Evolutionary conservation across 495 filamentous ascomycete species (phyloP).

Genomic region (Xylaria venustula): DNA sequence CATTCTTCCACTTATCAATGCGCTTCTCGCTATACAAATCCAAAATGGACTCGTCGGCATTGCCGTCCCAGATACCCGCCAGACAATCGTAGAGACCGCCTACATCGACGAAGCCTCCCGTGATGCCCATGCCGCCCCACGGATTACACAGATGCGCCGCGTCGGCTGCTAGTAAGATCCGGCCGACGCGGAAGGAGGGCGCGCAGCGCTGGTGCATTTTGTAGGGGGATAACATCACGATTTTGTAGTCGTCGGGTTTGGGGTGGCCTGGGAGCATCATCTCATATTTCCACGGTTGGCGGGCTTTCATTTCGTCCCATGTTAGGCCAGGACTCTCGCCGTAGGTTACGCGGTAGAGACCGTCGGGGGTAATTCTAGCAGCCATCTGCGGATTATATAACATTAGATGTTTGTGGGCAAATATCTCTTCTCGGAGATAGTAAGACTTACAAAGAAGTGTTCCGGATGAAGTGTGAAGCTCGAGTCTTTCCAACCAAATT

Average conservation of each 20-base stretch:
- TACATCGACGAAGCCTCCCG: slow-evolving; percentile 60
- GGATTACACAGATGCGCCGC: slow-evolving; percentile 60
- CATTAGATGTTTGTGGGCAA: not conserved
- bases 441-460: slow-evolving; percentile 45
- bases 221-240: slow-evolving; percentile 57
- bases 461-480: slow-evolving; percentile 61
- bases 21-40: slow-evolving; percentile 57
- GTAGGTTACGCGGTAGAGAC: slow-evolving; percentile 61
- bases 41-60: slow-evolving; percentile 55
- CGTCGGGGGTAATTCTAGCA: slow-evolving; percentile 55
- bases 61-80: slow-evolving; percentile 52
- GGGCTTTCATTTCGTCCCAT: slow-evolving; percentile 50
- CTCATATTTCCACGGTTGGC: slow-evolving; percentile 54
- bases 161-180: slow-evolving; percentile 59
- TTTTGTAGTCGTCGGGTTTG: slow-evolving; percentile 54
- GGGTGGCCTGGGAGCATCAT: slow-evolving; percentile 59
- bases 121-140: slow-evolving; percentile 60
- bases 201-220: slow-evolving; percentile 63
- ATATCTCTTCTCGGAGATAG: not conserved
- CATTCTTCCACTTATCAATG: slow-evolving; percentile 52
- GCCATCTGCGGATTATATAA: slow-evolving; percentile 44
- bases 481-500: slow-evolving; percentile 54
- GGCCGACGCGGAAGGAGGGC: slow-evolving; percentile 53
- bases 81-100: slow-evolving; percentile 59
- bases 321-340: slow-evolving; percentile 52